These are phyloP conservation scores for Pholiota conissans DNA, from an alignment of 768 basidiomycete species.

Conservation along the genomic window DNA sequence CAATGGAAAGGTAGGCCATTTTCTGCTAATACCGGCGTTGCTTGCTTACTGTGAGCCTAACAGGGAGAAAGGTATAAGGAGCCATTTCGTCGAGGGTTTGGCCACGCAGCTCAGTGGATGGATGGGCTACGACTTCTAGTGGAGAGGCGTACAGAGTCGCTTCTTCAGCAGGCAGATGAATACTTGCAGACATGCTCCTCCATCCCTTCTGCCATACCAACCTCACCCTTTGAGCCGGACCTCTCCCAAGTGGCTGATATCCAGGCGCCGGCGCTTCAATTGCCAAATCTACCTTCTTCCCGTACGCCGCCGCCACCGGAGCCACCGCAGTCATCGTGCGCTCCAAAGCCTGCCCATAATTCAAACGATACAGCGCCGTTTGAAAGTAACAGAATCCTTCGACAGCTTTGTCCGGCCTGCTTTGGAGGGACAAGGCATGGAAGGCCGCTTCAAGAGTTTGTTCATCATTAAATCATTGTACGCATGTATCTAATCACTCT, in stretches of 20 bases:
- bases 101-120: slow-evolving; percentile 18
- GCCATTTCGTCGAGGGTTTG: slow-evolving; percentile 27
- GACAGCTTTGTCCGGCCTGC: slow-evolving; percentile 31
- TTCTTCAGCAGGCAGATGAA: background rate
- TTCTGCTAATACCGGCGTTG: background rate
- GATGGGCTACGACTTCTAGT: slow-evolving; percentile 8
- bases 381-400: slow-evolving; percentile 26
- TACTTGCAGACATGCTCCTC: background rate
- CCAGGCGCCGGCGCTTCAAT: too few relatives aligned
- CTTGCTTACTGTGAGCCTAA: background rate
- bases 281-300: too few relatives aligned
- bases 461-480: background rate
- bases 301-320: too few relatives aligned
- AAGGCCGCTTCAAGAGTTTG: background rate
- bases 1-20: slow-evolving; percentile 17
- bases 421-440: slow-evolving; percentile 21
- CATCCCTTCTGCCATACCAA: background rate
- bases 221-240: background rate
- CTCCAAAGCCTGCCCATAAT: too few relatives aligned
- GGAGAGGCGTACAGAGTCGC: slow-evolving; percentile 9
- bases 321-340: too few relatives aligned
- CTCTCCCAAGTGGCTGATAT: slow-evolving; percentile 1
- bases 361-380: too few relatives aligned
- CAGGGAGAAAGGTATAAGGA: slow-evolving; percentile 26
- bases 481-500: background rate